Percentiles rank a stretch among this genome's conserved stretches.
These are phyloP conservation scores for Scedosporium aurantiacum DNA, from an alignment of 2,329 filamentous ascomycete genomes.

Conservation along the genomic window DNA sequence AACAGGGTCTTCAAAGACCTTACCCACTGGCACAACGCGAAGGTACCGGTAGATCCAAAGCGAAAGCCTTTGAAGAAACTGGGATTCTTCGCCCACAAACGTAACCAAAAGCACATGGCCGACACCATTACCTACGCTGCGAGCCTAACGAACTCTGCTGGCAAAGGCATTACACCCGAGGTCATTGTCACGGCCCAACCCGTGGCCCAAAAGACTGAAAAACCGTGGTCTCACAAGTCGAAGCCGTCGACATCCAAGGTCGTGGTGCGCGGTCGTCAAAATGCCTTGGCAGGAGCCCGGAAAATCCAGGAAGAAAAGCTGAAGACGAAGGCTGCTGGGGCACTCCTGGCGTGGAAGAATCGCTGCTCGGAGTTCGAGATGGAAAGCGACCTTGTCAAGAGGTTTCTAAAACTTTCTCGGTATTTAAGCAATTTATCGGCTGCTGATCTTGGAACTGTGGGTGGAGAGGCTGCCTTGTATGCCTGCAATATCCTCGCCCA, in stretches of 20 bases:
- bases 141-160: constrained; percentile 54
- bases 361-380: constrained; percentile 35
- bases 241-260: not conserved
- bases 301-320: constrained; percentile 23
- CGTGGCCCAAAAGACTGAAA: not conserved
- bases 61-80: constrained; percentile 11
- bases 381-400: constrained; percentile 26
- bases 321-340: constrained; percentile 16
- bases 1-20: constrained; percentile 34
- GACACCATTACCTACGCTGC: constrained; percentile 60
- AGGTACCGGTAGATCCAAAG: constrained; percentile 35
- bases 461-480: constrained; percentile 22
- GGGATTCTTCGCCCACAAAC: constrained; percentile 24
- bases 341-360: constrained; percentile 31
- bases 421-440: constrained; percentile 31
- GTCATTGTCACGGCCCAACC: not conserved
- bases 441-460: constrained; percentile 17
- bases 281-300: constrained; percentile 21
- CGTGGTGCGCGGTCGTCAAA: constrained; percentile 22
- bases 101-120: constrained; percentile 54
- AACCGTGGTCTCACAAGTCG: not conserved
- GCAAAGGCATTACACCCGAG: constrained; percentile 22
- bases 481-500: constrained; percentile 19
- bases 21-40: constrained; percentile 53
- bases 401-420: constrained; percentile 35